Base-by-base conservation (phyloP, 2,329 filamentous ascomycete species). In the Botrytis deweyae region DNA sequence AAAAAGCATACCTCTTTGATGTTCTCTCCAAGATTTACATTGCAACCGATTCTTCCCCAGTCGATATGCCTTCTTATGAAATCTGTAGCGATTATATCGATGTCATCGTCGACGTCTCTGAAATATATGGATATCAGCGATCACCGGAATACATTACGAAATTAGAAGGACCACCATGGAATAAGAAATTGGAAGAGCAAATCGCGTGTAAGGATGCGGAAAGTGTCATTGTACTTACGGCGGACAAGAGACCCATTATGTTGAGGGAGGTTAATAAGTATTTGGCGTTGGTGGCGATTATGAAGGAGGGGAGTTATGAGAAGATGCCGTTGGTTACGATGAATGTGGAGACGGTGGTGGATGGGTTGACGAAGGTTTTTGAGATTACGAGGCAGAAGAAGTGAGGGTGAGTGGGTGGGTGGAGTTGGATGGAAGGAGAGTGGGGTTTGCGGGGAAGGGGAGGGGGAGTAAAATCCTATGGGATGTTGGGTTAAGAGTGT, bases 81-180 rank as follows among this genome's bases (percentile, higher is more conserved):
- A 97, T 98, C 80, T 99, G 96, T 84, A 97, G 94, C 68, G 96
- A 99, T 82, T 98, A 97, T 82, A 98, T 99, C 78, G 96, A 99
- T 82, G 94, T 98, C 75, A 97, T 99, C 76, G 95, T 98, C 74
- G 96, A 99, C 82, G 92, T 98, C 72, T 96, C 94, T 42, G 95
- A 98, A 81, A 92, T 99, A 58, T 99, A 98, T 81, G 95, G 95
- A 64, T 98, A 90, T 88, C 84, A 86, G 68, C 86, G 89, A 12
- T 86, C 86, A 42, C 84, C 87, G 38, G 84, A 86, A 33, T 88
- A 89, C 76, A 85, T 86, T 40, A 85, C 87, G 69, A 82, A 83
- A 36, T 85, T 91, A 9, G 89, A 91, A 81, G 88, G 85, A 2
- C 85, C 87, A 67, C 88, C 88, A 1, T 90, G 88, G 87, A 87